A percentile compares a stretch with the other conserved stretches of the same genome.
Conservation (phyloP, 768 basidiomycete genomes). For the Leccinum broughii region DNA sequence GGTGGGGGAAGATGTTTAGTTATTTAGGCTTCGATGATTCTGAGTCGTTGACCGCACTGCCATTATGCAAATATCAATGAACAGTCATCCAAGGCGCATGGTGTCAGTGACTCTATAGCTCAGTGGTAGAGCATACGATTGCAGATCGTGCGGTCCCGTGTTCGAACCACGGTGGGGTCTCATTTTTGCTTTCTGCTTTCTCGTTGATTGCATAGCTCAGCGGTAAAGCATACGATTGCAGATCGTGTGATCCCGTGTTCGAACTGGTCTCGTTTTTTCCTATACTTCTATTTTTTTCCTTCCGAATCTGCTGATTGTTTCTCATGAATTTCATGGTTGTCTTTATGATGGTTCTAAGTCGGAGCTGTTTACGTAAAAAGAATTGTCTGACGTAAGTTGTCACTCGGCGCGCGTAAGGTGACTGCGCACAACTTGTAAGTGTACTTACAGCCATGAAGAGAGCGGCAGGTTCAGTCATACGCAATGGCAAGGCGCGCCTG, state of each 20-base stretch:
- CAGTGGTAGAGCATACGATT: constrained; percentile 63
- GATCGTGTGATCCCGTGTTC: constrained; percentile 60
- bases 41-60: neutral
- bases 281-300: neutral
- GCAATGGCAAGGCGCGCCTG: constrained; percentile 32
- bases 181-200: constrained; percentile 22
- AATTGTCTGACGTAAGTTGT: constrained; percentile 6
- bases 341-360: neutral
- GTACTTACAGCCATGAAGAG: constrained; percentile 37
- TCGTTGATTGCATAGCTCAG: constrained; percentile 37
- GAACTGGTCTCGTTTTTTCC: constrained; percentile 23
- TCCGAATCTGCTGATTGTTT: neutral
- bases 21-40: neutral
- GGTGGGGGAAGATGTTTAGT: constrained; percentile 47
- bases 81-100: neutral
- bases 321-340: neutral
- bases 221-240: constrained; percentile 63
- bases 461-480: constrained; percentile 39
- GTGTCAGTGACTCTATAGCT: constrained; percentile 38
- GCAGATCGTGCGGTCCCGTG: constrained; percentile 60
- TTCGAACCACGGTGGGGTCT: constrained; percentile 57
- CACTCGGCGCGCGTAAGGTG: neutral
- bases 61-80: neutral
- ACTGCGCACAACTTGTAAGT: neutral
- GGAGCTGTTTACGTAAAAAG: neutral